A percentile compares a stretch with the other conserved stretches of the same genome.
Evolutionary conservation across 768 basidiomycete species (phyloP).

Genomic region (Pisolithus microcarpus): DNA sequence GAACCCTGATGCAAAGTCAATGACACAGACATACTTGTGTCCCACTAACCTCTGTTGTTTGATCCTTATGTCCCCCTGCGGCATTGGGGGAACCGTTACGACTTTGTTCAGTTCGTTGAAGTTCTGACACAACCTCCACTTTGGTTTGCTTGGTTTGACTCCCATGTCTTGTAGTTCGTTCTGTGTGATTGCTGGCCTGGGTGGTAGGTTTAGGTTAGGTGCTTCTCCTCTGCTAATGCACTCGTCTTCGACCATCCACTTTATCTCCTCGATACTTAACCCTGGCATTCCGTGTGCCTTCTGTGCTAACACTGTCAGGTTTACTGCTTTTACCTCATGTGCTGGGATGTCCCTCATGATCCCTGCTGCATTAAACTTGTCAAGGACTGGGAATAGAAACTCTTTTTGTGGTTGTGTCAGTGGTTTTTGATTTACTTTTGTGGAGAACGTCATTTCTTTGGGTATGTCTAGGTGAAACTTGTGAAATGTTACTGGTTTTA

Average conservation of each 20-base stretch:
- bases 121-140: too few species aligned
- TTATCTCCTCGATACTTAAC: too few species aligned
- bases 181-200: not conserved
- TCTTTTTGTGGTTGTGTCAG: conserved; percentile 26
- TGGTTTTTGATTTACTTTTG: conserved; percentile 26
- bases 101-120: too few species aligned
- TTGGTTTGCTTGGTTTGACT: too few species aligned
- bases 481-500: conserved; percentile 24
- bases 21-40: too few species aligned
- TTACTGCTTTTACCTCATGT: conserved; percentile 10
- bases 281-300: too few species aligned
- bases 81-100: too few species aligned
- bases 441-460: conserved; percentile 20
- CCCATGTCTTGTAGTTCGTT: too few species aligned
- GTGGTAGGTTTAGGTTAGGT: not conserved
- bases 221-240: not conserved
- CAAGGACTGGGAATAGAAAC: conserved; percentile 25
- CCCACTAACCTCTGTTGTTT: too few species aligned
- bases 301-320: conserved; percentile 2
- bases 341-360: conserved; percentile 13
- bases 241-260: too few species aligned
- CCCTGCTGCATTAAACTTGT: conserved; percentile 29
- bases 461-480: conserved; percentile 30
- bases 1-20: too few species aligned
- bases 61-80: too few species aligned